Base-by-base conservation (phyloP, 1,284 basidiomycete species). In the Heterobasidion annosum region DNA sequence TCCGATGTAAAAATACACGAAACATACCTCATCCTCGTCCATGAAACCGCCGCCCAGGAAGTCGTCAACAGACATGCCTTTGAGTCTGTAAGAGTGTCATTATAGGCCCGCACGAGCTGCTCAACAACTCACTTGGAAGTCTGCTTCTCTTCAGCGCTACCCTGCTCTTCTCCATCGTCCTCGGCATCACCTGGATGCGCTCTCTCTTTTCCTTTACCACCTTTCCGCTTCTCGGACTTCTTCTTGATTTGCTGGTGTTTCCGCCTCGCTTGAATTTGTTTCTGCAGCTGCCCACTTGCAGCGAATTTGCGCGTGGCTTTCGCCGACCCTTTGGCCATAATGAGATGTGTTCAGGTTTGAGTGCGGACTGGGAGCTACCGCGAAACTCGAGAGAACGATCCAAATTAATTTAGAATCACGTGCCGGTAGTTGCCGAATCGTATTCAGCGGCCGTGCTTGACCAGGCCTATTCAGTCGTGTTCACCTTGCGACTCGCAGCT, bases 301-400 rank as follows among this genome's bases (percentile, higher is more conserved):
- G 86, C 88, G 62, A 94, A 95, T 72, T 94, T 93, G 65, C 88
- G 84, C 15, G 87, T 88, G 0, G 89, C 82, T 69, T 93, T 93
- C 35, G 77, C 71, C 33, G 80, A 76, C 60, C 77, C 78, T 62
- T 81, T 86, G 19, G 72, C 80, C 85, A 86, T 86, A 16, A 32
- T 48, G 16, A 40, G n/a, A n/a, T 40, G 25, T 25, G 25, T 25
- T 25, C 3, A 25, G 25, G 25, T 25, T 25, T 4, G 25, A 25
- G 25, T 25, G 25, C 25, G 25, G 3, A 25, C 4, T 25, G 25
- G 25, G 25, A 25, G 25, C 25, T 25, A 25, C 25, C 5, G 25
- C 4, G 25, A 25, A 25, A 25, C 25, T 8, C 32, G 15, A 18
- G 10, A 33, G 47, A 13, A 33, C 18, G 18, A 19, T 44, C 16